Percentiles rank a stretch among this genome's conserved stretches.
phyloP scores from a whole-genome alignment of 164 flowering plant genomes.

The Sextonia rubra region DNA sequence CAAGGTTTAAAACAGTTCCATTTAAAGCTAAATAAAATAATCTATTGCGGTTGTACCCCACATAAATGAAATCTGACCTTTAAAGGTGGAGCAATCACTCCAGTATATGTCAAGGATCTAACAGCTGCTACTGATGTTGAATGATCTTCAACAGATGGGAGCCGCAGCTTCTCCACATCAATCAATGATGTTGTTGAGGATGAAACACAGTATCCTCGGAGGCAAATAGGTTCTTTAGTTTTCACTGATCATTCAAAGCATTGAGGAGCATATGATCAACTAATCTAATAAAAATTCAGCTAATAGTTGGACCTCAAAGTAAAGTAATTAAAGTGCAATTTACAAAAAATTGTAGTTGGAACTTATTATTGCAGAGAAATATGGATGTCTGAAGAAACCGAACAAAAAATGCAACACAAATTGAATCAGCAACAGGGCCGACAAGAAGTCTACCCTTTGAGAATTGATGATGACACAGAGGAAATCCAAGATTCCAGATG shows the following conservation, averaged over 20 bases:
- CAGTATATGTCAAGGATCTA: constrained; percentile 51
- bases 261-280: background rate
- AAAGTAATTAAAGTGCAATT: too few relatives aligned
- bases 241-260: constrained; percentile 39
- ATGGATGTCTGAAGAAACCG: too few relatives aligned
- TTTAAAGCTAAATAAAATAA: too few relatives aligned
- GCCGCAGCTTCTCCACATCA: constrained; percentile 51
- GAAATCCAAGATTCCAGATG: too few relatives aligned
- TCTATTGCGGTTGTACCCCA: too few relatives aligned
- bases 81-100: constrained; percentile 38
- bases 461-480: too few relatives aligned
- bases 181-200: constrained; percentile 50
- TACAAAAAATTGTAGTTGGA: too few relatives aligned
- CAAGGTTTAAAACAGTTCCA: too few relatives aligned
- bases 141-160: constrained; percentile 51
- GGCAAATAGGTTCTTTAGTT: constrained; percentile 32
- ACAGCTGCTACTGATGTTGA: constrained; percentile 33
- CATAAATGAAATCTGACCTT: constrained; percentile 38
- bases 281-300: background rate
- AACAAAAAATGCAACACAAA: too few relatives aligned
- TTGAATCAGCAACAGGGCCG: too few relatives aligned
- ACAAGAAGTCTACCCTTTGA: too few relatives aligned
- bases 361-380: too few relatives aligned
- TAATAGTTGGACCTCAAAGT: background rate
- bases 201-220: constrained; percentile 50